Evolutionary conservation across 1,139 yeast genomes (phyloP).

Genomic region (Trichomonascaceae sp.): DNA sequence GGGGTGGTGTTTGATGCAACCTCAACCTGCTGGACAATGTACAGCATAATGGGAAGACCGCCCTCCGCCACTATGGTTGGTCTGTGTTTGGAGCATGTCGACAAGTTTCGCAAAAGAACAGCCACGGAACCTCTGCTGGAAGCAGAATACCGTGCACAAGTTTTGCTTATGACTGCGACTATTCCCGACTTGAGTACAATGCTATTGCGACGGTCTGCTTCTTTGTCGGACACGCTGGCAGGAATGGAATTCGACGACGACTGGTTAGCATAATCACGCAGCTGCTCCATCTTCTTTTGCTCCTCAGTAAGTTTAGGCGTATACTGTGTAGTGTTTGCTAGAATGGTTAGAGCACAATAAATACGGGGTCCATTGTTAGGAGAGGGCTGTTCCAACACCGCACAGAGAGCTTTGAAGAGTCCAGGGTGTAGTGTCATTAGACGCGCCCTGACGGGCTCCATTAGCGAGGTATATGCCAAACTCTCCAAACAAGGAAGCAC

Average conservation of each 20-base stretch:
- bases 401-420: too few relatives aligned
- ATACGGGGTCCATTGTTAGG: slow-evolving; percentile 11
- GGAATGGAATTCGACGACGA: slow-evolving; percentile 9
- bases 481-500: too few relatives aligned
- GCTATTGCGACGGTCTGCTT: slow-evolving; percentile 16
- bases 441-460: not conserved
- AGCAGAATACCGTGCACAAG: slow-evolving; percentile 18
- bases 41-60: slow-evolving; percentile 23
- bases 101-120: slow-evolving; percentile 21
- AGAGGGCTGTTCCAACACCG: slow-evolving; percentile 7
- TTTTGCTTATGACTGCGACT: slow-evolving; percentile 16
- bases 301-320: slow-evolving; percentile 22
- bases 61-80: slow-evolving; percentile 24
- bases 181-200: slow-evolving; percentile 18
- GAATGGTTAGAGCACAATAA: slow-evolving; percentile 22
- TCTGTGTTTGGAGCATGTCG: slow-evolving; percentile 19
- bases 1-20: slow-evolving; percentile 1
- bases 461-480: not conserved
- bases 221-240: slow-evolving; percentile 14
- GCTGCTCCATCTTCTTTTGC: slow-evolving; percentile 19
- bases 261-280: slow-evolving; percentile 23
- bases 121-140: slow-evolving; percentile 20
- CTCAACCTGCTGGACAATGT: slow-evolving; percentile 13
- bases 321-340: slow-evolving; percentile 22
- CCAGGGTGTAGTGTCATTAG: too few relatives aligned